phyloP scores from a whole-genome alignment of 768 basidiomycete species.

The Multifurca ochricompacta region DNA sequence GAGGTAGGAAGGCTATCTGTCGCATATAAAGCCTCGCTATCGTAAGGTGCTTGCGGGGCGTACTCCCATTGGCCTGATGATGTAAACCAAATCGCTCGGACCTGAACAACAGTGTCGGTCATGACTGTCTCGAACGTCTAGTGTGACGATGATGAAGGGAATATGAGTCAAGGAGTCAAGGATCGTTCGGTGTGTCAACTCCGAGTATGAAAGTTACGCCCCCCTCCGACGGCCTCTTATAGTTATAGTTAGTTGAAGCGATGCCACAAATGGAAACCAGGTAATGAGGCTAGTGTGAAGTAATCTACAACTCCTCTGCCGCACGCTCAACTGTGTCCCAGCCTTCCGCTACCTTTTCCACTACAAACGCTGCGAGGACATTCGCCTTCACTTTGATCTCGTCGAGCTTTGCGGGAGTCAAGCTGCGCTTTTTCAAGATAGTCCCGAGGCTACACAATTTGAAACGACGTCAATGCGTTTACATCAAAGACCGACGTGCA shows the following conservation, averaged over 20 bases:
- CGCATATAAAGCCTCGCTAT: conserved; percentile 24
- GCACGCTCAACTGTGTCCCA: conserved; percentile 23
- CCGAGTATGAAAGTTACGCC: too few relatives aligned
- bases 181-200: too few relatives aligned
- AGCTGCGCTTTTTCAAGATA: conserved; percentile 71
- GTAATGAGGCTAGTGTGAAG: too few relatives aligned
- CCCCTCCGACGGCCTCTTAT: neutral
- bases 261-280: neutral
- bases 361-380: conserved; percentile 59
- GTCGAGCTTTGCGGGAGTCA: conserved; percentile 75
- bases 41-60: conserved; percentile 29
- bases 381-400: conserved; percentile 92
- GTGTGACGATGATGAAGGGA: neutral
- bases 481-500: conserved; percentile 17
- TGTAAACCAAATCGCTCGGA: neutral
- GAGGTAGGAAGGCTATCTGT: conserved; percentile 30
- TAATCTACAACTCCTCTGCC: conserved; percentile 20
- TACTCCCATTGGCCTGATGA: conserved; percentile 4
- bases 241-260: neutral
- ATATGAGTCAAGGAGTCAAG: neutral
- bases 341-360: conserved; percentile 27
- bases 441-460: conserved; percentile 51
- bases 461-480: conserved; percentile 16
- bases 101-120: neutral
- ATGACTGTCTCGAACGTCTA: neutral